phyloP scores from a whole-genome alignment of 2,329 filamentous ascomycete genomes.

The Sarocladium oryzae region DNA sequence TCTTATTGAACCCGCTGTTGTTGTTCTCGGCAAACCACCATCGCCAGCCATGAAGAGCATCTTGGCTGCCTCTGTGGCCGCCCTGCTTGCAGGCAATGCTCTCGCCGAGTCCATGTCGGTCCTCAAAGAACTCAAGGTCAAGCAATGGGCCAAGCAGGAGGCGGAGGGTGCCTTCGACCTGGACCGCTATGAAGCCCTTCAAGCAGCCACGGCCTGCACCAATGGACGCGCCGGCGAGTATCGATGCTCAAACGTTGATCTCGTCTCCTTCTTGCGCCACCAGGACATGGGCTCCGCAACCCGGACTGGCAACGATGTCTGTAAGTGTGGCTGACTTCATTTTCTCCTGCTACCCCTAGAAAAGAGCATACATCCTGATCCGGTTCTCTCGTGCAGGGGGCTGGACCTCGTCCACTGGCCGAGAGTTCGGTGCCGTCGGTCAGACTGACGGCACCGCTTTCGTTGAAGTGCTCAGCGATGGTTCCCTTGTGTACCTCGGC shows the following conservation, averaged over 20 bases:
- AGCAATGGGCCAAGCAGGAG: slow-evolving; percentile 9
- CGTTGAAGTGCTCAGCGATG: slow-evolving; percentile 34
- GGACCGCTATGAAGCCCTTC: slow-evolving; percentile 13
- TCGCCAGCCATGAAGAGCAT: slow-evolving; percentile 10
- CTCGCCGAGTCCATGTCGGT: slow-evolving; percentile 13
- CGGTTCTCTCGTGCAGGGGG: slow-evolving; percentile 5
- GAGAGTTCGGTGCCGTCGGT: slow-evolving; percentile 38
- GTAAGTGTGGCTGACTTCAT: slow-evolving; percentile 16
- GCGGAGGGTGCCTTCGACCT: slow-evolving; percentile 14
- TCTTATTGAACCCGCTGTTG: neutral
- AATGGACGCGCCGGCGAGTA: slow-evolving; percentile 27
- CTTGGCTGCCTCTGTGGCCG: slow-evolving; percentile 8
- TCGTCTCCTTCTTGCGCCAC: slow-evolving; percentile 31
- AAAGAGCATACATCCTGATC: slow-evolving; percentile 3
- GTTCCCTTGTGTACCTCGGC: slow-evolving; percentile 37
- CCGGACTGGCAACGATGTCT: slow-evolving; percentile 29
- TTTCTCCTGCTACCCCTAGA: neutral
- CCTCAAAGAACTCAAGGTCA: slow-evolving; percentile 13
- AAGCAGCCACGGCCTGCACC: slow-evolving; percentile 16
- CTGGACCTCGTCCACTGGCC: slow-evolving; percentile 22
- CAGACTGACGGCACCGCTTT: slow-evolving; percentile 42
- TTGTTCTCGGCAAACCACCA: slow-evolving; percentile 2
- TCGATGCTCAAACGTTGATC: slow-evolving; percentile 28
- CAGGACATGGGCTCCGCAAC: slow-evolving; percentile 27
- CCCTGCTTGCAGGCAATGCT: slow-evolving; percentile 9